Base-by-base conservation (phyloP, 148 eudicot genomes). In the Vaccinium myrtillus region DNA sequence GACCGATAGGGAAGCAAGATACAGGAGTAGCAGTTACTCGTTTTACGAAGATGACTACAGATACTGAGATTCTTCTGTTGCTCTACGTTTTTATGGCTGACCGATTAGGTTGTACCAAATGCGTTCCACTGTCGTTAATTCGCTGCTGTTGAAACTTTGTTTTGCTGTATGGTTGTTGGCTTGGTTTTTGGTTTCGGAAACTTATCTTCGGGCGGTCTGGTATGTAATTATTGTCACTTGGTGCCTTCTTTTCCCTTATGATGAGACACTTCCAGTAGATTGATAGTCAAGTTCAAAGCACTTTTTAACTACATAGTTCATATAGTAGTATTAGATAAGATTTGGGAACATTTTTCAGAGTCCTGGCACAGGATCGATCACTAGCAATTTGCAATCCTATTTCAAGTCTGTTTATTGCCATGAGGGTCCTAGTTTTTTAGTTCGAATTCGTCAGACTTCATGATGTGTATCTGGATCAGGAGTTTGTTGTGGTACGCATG, bases 31-130 rank as follows among this genome's bases (percentile, higher is more conserved):
- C 86, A 78, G 82, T 56, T 77, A 88, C 78, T 86, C 84, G 16
- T 87, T 90, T 46, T 88, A 83, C 25, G 91, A 88, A 46, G 90
- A 93, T 48, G 90, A 83, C 15, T 86, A 91, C 83, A 79, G 80
- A 65, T 86, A 93, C 88, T 93, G 89, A 90, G 84, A 80, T 39
- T 13, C 7, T 1, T 74, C 43, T 0, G 53, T 48, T 18, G 49
- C 14, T 14, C 23, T 3, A 55, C 55, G 67, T 27, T 30, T 25
- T 79, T 32, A 56, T 25, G 9, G 81, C 61, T 63, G 36, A 15
- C 7, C 48, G 2, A 65, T 69, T 75, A 43, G 59, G 71, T 54
- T 48, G 81, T 51, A 3, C 19, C 14, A 25, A 53, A 25, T 30
- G 32, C 9, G 14, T 58, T 59, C 30, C 1, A 5, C 39, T 36